These are phyloP conservation scores for Amphirosellinia nigrospora DNA, from an alignment of 495 filamentous ascomycete genomes.

Conservation along the genomic window DNA sequence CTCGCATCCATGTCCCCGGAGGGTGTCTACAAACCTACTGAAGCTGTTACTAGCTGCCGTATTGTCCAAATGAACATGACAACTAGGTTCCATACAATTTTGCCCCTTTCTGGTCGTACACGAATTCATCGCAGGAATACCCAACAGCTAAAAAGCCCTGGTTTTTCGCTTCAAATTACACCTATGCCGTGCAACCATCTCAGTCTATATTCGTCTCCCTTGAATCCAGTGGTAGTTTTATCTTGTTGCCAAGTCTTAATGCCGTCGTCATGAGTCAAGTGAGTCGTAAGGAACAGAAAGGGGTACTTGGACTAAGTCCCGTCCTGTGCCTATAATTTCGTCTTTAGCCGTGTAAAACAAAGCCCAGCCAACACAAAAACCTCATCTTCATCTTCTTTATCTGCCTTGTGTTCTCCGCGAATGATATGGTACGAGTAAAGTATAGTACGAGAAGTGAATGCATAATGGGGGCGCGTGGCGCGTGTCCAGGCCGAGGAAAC, in stretches of 20 bases:
- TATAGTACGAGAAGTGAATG: conserved; percentile 46
- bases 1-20: conserved; percentile 26
- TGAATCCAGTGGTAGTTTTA: conserved; percentile 39
- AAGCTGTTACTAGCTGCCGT: conserved; percentile 7
- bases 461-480: conserved; percentile 24
- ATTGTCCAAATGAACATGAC: conserved; percentile 25
- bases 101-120: conserved; percentile 40
- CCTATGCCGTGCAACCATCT: conserved; percentile 42
- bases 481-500: conserved; percentile 8
- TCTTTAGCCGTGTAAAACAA: conserved; percentile 37
- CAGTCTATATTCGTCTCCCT: conserved; percentile 48
- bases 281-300: conserved; percentile 29
- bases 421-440: conserved; percentile 37
- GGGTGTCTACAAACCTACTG: conserved; percentile 24
- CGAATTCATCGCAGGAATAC: conserved; percentile 27
- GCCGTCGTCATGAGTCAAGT: conserved; percentile 43
- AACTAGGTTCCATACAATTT: conserved; percentile 29
- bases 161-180: conserved; percentile 51
- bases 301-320: conserved; percentile 25
- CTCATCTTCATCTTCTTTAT: conserved; percentile 37
- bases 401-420: conserved; percentile 28
- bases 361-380: conserved; percentile 41
- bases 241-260: conserved; percentile 44
- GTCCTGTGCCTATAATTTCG: conserved; percentile 32
- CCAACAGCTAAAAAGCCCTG: conserved; percentile 34